Evolutionary conservation across 805 yeast species (phyloP), one percentile per base, ranked within the genome.

Genomic region (Komagataella populi): DNA sequence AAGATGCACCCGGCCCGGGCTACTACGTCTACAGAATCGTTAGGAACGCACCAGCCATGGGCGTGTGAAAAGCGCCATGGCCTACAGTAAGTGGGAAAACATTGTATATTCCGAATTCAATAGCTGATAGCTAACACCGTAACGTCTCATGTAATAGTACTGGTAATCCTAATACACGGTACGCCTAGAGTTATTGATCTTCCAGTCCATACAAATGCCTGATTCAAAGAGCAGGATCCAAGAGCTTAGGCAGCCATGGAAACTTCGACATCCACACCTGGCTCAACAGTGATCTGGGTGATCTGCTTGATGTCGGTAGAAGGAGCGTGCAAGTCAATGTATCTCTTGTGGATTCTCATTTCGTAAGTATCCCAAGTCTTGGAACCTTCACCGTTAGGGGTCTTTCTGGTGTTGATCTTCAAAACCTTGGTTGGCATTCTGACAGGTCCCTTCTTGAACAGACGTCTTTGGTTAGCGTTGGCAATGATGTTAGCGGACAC

Each of bases 311-410:
- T 96, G 63, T 82, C 74, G 60, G 80, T 77, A 70, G 96, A 87
- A 75, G 97, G 96, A 62, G 98, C 96, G 77, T 87, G 91, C 74
- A 93, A 83, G 80, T 90, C 96, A 70, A 93, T 88, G 76, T 88
- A 85, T 80, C 99, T 90, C 95, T 93, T 93, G 96, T 93, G 99
- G 83, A 93, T 89, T 86, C 97, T 91, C 96, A 93, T 86, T 83
- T 93, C 99, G 77, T 83, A 93, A 68, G 95, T 80, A 74, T 93
- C 99, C 97, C 97, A 93, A 69, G 99, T 93, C 91, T 93, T 93
- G 67, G 99, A 93, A 93, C 99, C 99, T 82, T 93, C 97, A 93
- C 99, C 99, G 77, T 95, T 95, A 70, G 99, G 99, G 71, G 99
- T 86, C 90, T 93, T 93, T 87, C 99, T 89, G 87, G 99, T 93